Percentiles rank a stretch among this genome's conserved stretches.
These are phyloP conservation scores for Ustilago xerochloae DNA, from an alignment of 1,284 basidiomycete genomes.

Conservation along the genomic window DNA sequence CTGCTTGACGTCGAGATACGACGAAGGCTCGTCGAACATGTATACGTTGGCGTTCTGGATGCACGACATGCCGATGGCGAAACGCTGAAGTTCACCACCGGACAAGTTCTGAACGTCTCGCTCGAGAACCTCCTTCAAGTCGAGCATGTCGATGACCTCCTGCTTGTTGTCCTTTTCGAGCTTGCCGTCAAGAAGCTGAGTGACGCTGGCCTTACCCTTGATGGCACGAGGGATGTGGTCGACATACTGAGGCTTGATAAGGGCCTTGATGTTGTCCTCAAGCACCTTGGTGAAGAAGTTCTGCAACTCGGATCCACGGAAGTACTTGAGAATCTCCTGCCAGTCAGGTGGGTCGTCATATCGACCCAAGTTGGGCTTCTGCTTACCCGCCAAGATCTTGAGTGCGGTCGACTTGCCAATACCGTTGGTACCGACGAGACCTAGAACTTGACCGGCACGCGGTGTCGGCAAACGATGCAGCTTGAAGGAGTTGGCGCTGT, in stretches of 20 bases:
- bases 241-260: slow-evolving; percentile 68
- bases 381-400: slow-evolving; percentile 68
- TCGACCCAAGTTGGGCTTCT: slow-evolving; percentile 68
- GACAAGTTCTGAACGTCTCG: slow-evolving; percentile 65
- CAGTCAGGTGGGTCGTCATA: slow-evolving; percentile 68
- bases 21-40: slow-evolving; percentile 69
- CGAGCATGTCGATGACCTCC: slow-evolving; percentile 59
- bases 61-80: slow-evolving; percentile 68
- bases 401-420: slow-evolving; percentile 68
- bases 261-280: slow-evolving; percentile 68
- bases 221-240: slow-evolving; percentile 68
- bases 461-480: slow-evolving; percentile 66
- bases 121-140: slow-evolving; percentile 63
- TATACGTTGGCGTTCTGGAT: slow-evolving; percentile 68
- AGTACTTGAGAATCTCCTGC: slow-evolving; percentile 68
- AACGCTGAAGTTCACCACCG: slow-evolving; percentile 68
- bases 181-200: slow-evolving; percentile 65
- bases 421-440: slow-evolving; percentile 68
- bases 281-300: slow-evolving; percentile 69
- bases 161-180: slow-evolving; percentile 65
- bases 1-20: slow-evolving; percentile 68
- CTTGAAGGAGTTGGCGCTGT: slow-evolving; percentile 68
- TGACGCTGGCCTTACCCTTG: slow-evolving; percentile 62
- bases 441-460: slow-evolving; percentile 66
- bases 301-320: slow-evolving; percentile 67